Percentiles rank a stretch among this genome's conserved stretches.
These are phyloP conservation scores for Nelumbo lutea DNA, from an alignment of 164 flowering plant genomes.

Conservation along the genomic window DNA sequence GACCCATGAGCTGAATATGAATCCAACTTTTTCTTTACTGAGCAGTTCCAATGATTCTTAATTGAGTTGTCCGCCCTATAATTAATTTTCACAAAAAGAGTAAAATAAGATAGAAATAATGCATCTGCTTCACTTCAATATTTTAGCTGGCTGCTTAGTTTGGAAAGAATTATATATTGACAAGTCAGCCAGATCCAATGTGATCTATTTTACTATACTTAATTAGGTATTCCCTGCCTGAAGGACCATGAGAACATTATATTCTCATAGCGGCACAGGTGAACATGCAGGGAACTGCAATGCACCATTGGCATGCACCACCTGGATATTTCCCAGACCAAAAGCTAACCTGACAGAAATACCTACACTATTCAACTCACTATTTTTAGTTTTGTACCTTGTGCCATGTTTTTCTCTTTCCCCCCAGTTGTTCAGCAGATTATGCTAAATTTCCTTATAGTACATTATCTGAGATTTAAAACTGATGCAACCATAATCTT, in stretches of 20 bases:
- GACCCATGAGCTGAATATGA: constrained; percentile 6
- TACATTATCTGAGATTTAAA: not conserved
- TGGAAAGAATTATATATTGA: not conserved
- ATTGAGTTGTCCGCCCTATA: constrained; percentile 56
- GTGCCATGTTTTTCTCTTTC: too few relatives aligned
- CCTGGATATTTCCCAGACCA: not conserved
- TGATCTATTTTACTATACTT: not conserved
- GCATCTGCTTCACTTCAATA: not conserved
- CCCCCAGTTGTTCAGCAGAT: too few relatives aligned
- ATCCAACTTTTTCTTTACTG: constrained; percentile 41
- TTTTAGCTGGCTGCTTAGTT: not conserved
- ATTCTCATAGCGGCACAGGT: not conserved
- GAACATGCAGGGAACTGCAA: too few relatives aligned
- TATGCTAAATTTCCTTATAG: not conserved
- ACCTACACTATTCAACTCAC: not conserved
- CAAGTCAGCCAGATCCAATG: not conserved
- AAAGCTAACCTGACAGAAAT: not conserved
- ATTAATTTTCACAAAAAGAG: constrained; percentile 1
- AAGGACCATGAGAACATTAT: not conserved
- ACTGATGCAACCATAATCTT: not conserved
- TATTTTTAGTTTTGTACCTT: too few relatives aligned
- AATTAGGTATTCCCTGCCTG: not conserved
- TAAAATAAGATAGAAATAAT: not conserved
- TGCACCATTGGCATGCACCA: too few relatives aligned
- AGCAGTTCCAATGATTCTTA: constrained; percentile 65